Percentiles rank a stretch among this genome's conserved stretches.
Evolutionary conservation across 116 monocot species (phyloP).

Genomic region (Dioscorea cayenensis): DNA sequence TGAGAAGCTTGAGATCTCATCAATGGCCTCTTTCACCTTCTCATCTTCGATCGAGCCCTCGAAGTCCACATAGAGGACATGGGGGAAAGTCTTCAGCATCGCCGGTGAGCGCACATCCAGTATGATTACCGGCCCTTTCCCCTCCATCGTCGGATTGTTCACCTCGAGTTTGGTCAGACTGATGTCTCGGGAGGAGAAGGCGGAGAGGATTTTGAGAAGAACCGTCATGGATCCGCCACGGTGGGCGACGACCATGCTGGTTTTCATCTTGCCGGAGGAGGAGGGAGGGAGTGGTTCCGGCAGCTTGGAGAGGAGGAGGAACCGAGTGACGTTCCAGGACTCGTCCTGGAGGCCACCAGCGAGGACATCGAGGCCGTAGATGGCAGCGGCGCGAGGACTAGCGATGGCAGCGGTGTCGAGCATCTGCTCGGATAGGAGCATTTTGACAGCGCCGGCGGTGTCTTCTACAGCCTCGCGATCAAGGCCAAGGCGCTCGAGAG

Average conservation of each 20-base stretch:
- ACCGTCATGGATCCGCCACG: conserved; percentile 53
- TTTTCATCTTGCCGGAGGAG: conserved; percentile 17
- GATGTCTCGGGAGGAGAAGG: conserved; percentile 45
- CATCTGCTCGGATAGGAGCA: conserved; percentile 33
- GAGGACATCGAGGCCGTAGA: conserved; percentile 58
- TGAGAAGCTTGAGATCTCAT: conserved; percentile 35
- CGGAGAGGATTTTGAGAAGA: conserved; percentile 43
- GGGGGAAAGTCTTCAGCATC: conserved; percentile 34
- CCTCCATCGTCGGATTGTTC: conserved; percentile 31
- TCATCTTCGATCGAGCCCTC: conserved; percentile 41
- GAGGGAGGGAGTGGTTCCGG: neutral
- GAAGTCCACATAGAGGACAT: conserved; percentile 58
- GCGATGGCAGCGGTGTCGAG: conserved; percentile 67
- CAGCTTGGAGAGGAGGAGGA: conserved; percentile 34
- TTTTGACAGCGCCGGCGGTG: conserved; percentile 59
- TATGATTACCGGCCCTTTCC: conserved; percentile 39
- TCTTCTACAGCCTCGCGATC: conserved; percentile 48
- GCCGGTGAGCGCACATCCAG: conserved; percentile 17
- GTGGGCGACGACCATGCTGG: conserved; percentile 50
- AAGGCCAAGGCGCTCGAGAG: conserved; percentile 40
- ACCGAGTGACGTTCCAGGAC: conserved; percentile 64
- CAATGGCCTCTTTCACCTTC: conserved; percentile 35
- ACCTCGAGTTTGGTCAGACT: conserved; percentile 57
- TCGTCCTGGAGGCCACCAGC: conserved; percentile 51
- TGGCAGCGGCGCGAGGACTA: conserved; percentile 39